Evolutionary conservation across 495 filamentous ascomycete species (phyloP).

Genomic region (Xylaria sp.): DNA sequence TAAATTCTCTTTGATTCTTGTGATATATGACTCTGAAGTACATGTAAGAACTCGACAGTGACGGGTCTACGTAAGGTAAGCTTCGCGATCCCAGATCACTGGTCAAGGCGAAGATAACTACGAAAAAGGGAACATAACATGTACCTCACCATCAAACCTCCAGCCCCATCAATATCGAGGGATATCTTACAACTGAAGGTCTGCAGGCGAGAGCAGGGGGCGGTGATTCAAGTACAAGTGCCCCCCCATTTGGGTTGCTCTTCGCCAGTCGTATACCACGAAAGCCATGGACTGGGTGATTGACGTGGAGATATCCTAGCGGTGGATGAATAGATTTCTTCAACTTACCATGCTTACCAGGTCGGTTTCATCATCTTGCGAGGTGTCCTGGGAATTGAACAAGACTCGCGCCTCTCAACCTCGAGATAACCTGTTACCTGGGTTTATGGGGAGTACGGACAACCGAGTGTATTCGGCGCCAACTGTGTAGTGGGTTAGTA

Average conservation of each 20-base stretch:
- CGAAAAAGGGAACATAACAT: conserved; percentile 51
- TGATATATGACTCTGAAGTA: neutral
- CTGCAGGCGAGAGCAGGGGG: conserved; percentile 69
- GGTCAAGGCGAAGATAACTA: neutral
- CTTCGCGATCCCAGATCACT: neutral
- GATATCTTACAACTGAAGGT: conserved; percentile 61
- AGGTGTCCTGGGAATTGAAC: neutral
- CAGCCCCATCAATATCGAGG: conserved; percentile 55
- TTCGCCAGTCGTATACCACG: conserved; percentile 83
- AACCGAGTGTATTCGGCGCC: neutral
- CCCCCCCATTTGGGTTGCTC: conserved; percentile 56
- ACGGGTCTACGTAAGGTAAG: neutral
- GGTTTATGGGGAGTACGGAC: neutral
- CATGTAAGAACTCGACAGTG: neutral
- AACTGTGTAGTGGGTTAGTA: conserved; percentile 13
- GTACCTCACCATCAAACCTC: conserved; percentile 81
- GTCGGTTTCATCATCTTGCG: neutral
- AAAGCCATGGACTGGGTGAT: conserved; percentile 67
- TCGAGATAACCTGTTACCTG: conserved; percentile 4
- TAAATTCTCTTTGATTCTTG: neutral
- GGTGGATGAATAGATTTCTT: conserved; percentile 34
- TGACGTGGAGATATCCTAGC: conserved; percentile 79
- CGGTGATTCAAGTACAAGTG: conserved; percentile 41
- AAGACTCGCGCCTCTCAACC: neutral
- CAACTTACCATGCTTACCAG: conserved; percentile 6